Evolutionary conservation across 768 basidiomycete genomes (phyloP), one percentile per base, ranked within the genome.

Genomic region (Tylopilus vinaceipallidus): DNA sequence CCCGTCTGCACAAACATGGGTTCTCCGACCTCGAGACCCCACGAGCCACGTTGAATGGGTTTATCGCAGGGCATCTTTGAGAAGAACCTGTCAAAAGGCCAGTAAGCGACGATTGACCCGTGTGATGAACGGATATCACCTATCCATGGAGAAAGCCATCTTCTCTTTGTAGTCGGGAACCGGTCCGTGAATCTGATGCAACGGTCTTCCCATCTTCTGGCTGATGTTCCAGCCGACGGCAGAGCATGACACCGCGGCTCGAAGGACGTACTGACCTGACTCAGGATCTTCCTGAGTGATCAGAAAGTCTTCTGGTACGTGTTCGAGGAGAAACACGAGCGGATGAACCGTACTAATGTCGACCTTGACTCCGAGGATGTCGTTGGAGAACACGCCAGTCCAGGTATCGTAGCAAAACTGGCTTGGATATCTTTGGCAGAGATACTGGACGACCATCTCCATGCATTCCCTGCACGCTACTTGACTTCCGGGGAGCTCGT

Each of bases 381-480:
- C 57, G 52, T 80, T 80, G 3, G 63, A 56, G 50, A 80, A 78
- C 2, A 69, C 29, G 4, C 69, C 70, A 6, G 70, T 69, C 45
- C 53, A 50, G 19, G 51, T 24, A 37, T 76, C 57, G 26, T 74
- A 68, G 8, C 63, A 55, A 56, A 84, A 83, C 24, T 77, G 75
- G 8, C 71, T 71, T 10, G 82, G 81, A 55, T 82, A 83, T n/a
- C 81, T 72, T 24, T 69, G 70, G 37, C 77, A 81, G 35, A 84
- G 63, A 54, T 74, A 83, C 53, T 82, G 77, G 36, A 83, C 68
- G 32, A 77, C 75, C 72, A 77, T 80, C 49, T 79, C 73, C 71
- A 78, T 73, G 47, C 81, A 71, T 58, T 84, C 82, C 24, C 57
- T 57, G 54, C 77, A 80, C 0, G 78, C 79, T 0, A 46, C 57